Evolutionary conservation across 768 basidiomycete species (phyloP), one percentile per base, ranked within the genome.

Genomic region (Serendipita sp.): DNA sequence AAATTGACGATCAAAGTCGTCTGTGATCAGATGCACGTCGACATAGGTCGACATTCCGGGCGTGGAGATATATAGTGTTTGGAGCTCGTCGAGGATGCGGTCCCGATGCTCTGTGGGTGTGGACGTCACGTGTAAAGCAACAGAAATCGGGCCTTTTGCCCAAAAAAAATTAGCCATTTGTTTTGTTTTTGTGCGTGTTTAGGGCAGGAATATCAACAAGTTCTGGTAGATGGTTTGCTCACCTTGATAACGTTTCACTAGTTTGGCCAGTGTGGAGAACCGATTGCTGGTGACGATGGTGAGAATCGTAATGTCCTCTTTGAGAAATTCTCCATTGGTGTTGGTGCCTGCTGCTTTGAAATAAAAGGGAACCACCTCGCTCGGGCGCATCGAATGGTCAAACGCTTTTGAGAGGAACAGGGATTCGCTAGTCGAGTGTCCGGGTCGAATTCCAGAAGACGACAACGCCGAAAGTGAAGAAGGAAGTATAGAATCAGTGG

Each of bases 1-100:
- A 77, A 94, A 85, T 70, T 91, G 88, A 3, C 90, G 81, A 64
- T 85, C 84, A 51, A 72, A 72, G 2, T 81, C 78, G 67, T 90
- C 88, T 66, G 92, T 76, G 31, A 93, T 85, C 60, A 94, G 82
- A 69, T 94, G 91, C 13, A 93, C 82, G 70, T 93, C 91, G 58
- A 92, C 88, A 67, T 80, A 83, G 28, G 72, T 74, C 48, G 80
- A 74, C 80, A 92, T 86, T 62, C 73, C 76, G 1, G 81, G 80
- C 2, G 82, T 83, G 5, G 85, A 81, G 3, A 76, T 75, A 73
- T 91, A 86, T 44, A 92, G 75, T 3, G 74, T 74, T 67, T 85
- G 82, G 28, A 92, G 76, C 13, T 81, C 80, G 56, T 79, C 75
- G 43, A 93, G 77, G 38, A 85, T 75, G 20, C 73, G 72, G 48